phyloP scores from a whole-genome alignment of 2,329 filamentous ascomycete genomes.

The Neopestalotiopsis rosae region DNA sequence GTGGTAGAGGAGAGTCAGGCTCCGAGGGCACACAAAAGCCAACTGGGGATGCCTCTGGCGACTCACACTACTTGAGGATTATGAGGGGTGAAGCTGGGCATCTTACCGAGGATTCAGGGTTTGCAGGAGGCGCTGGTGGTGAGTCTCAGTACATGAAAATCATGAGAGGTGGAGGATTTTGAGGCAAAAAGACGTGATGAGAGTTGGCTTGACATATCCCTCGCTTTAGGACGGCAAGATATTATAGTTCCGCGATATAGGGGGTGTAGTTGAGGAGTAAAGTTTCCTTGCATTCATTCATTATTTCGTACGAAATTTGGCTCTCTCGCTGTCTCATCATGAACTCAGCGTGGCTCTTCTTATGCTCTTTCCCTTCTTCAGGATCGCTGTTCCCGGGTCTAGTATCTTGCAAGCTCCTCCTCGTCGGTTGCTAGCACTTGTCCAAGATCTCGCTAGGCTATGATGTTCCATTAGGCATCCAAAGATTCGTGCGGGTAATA shows the following conservation, averaged over 20 bases:
- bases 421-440: background rate
- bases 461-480: background rate
- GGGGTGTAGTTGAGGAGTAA: background rate
- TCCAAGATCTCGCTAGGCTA: background rate
- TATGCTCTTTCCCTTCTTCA: background rate
- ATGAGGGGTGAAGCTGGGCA: background rate
- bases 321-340: background rate
- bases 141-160: background rate
- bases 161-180: background rate
- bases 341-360: background rate
- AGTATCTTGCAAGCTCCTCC: background rate
- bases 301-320: background rate
- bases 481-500: background rate
- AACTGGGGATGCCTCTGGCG: background rate
- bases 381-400: background rate
- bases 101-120: background rate
- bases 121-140: background rate
- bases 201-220: no score
- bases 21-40: background rate
- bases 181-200: background rate
- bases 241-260: background rate
- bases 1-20: no score
- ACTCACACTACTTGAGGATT: background rate
- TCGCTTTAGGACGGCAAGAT: background rate
- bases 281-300: background rate